Evolutionary conservation across 116 monocot species (phyloP).

Genomic region (Posidonia oceanica): DNA sequence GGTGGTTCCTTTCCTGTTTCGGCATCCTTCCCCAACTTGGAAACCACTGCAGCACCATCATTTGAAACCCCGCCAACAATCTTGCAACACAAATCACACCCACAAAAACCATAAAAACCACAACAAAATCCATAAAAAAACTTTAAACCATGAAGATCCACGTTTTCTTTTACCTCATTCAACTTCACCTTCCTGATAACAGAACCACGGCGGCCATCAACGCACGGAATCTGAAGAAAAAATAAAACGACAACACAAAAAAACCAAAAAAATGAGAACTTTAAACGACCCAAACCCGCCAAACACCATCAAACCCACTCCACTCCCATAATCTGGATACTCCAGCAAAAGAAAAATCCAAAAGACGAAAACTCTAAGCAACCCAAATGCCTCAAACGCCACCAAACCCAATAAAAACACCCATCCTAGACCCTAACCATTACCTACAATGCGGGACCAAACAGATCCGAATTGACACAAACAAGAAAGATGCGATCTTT

Average conservation of each 20-base stretch:
- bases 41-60: constrained; percentile 4
- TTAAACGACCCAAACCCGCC: background rate
- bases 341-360: too few species aligned
- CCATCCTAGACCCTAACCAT: too few species aligned
- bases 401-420: background rate
- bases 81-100: constrained; percentile 16
- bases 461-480: background rate
- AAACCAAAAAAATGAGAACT: background rate
- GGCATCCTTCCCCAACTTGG: constrained; percentile 7
- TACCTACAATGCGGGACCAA: background rate
- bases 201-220: constrained; percentile 4
- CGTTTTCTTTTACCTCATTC: constrained; percentile 26
- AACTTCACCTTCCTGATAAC: constrained; percentile 11
- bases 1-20: background rate
- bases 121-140: background rate
- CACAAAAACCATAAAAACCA: background rate
- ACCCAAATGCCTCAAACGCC: background rate
- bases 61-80: constrained; percentile 15
- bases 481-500: background rate
- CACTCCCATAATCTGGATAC: background rate
- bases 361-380: background rate
- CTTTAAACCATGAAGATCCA: background rate
- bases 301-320: background rate
- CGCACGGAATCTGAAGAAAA: background rate
- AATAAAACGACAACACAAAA: background rate